Conservation (phyloP, 2,329 filamentous ascomycete genomes). For the Ascochyta viciae-villosae region DNA sequence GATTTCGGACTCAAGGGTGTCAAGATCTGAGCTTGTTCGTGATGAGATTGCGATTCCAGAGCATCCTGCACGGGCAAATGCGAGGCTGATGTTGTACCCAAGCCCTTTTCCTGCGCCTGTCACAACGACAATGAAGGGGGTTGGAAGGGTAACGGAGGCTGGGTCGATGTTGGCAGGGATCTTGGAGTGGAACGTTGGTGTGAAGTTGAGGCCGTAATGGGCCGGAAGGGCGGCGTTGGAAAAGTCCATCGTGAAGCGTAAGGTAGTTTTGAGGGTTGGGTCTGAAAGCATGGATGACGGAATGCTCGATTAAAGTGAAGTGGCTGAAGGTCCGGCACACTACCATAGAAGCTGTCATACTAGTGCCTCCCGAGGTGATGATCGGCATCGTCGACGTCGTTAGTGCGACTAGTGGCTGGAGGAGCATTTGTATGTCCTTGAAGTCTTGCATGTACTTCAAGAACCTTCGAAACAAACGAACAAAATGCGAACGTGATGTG, state of each 20-base stretch:
- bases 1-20: constrained; percentile 15
- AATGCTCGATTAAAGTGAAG: no score
- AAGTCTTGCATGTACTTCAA: no score
- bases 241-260: neutral
- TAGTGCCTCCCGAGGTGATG: neutral
- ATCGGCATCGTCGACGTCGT: constrained; percentile 1
- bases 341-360: neutral
- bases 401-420: constrained; percentile 4
- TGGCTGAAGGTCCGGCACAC: neutral
- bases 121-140: constrained; percentile 53
- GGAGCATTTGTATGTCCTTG: no score
- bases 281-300: no score
- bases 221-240: constrained; percentile 11
- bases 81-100: constrained; percentile 59
- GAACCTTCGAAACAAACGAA: no score
- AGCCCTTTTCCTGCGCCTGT: constrained; percentile 64
- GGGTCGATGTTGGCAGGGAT: constrained; percentile 60
- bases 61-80: constrained; percentile 62
- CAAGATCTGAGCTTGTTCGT: constrained; percentile 25
- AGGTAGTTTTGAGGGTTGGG: neutral
- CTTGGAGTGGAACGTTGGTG: constrained; percentile 48
- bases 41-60: constrained; percentile 58
- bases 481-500: no score
- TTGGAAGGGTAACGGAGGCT: constrained; percentile 41
- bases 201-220: constrained; percentile 21